Evolutionary conservation across 148 eudicot species (phyloP).

Genomic region (Arctostaphylos glauca): DNA sequence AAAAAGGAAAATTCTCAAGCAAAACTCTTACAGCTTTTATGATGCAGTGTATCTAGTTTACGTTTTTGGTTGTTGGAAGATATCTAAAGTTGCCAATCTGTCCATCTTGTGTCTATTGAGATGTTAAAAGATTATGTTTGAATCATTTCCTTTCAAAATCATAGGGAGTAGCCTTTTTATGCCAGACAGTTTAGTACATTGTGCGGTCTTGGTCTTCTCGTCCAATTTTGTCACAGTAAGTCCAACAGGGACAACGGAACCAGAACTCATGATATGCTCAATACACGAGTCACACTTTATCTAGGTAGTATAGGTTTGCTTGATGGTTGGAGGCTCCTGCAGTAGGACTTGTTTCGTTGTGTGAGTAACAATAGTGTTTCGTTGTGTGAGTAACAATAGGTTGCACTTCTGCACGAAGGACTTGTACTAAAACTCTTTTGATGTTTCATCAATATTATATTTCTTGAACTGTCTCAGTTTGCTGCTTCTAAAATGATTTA

Average conservation of each 20-base stretch:
- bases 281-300: not conserved
- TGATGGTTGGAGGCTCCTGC: not conserved
- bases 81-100: not conserved
- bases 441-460: constrained; percentile 7
- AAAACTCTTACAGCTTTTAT: not conserved
- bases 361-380: not conserved
- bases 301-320: not conserved
- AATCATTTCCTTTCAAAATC: not conserved
- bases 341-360: not conserved
- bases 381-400: not conserved
- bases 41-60: not conserved
- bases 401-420: not conserved
- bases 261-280: not conserved
- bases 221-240: not conserved
- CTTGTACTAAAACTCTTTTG: not conserved
- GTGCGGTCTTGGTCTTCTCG: not conserved
- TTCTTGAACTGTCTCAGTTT: not conserved
- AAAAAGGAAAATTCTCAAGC: not conserved
- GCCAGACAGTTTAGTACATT: not conserved
- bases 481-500: constrained; percentile 11
- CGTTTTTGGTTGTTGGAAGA: not conserved
- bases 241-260: not conserved
- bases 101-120: not conserved
- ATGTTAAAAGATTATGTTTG: not conserved
- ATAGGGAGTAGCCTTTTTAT: not conserved